Percentiles rank a stretch among this genome's conserved stretches.
Evolutionary conservation across 495 filamentous ascomycete genomes (phyloP).

Genomic region (Elasticomyces elasticus): DNA sequence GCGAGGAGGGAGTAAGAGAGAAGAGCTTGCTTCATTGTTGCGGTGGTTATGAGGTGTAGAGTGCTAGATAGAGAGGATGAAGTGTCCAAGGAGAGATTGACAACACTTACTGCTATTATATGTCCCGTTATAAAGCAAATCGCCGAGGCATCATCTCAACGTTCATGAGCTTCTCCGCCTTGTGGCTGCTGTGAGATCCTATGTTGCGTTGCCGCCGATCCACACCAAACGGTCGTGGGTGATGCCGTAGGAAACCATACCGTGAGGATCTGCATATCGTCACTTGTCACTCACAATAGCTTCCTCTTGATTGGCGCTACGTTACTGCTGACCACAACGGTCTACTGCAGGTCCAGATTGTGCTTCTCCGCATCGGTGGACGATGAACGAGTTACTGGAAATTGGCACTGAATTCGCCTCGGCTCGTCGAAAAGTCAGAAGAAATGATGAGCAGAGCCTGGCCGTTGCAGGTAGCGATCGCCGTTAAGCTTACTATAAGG

Average conservation of each 20-base stretch:
- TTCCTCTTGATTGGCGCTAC: too few species aligned
- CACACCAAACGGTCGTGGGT: too few species aligned
- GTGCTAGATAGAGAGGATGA: background rate
- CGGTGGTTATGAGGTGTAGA: background rate
- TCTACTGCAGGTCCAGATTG: too few species aligned
- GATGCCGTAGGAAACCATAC: too few species aligned
- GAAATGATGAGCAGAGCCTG: background rate
- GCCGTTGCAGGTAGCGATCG: background rate
- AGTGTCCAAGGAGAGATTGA: background rate
- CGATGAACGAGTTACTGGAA: background rate
- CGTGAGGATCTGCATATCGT: too few species aligned
- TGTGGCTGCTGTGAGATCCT: too few species aligned
- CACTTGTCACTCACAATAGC: too few species aligned
- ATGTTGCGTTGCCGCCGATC: too few species aligned
- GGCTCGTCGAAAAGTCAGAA: background rate
- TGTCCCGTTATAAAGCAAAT: background rate
- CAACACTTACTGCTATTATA: background rate
- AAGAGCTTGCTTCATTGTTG: slow-evolving; percentile 10
- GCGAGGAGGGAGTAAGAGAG: slow-evolving; percentile 10
- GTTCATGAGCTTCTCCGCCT: too few species aligned
- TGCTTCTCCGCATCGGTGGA: background rate
- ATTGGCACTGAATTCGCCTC: background rate
- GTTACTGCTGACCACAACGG: too few species aligned
- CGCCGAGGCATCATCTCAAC: background rate
- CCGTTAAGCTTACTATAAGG: background rate